Evolutionary conservation across 148 eudicot genomes (phyloP), one percentile per base, ranked within the genome.

Genomic region (Limonium bicolor): DNA sequence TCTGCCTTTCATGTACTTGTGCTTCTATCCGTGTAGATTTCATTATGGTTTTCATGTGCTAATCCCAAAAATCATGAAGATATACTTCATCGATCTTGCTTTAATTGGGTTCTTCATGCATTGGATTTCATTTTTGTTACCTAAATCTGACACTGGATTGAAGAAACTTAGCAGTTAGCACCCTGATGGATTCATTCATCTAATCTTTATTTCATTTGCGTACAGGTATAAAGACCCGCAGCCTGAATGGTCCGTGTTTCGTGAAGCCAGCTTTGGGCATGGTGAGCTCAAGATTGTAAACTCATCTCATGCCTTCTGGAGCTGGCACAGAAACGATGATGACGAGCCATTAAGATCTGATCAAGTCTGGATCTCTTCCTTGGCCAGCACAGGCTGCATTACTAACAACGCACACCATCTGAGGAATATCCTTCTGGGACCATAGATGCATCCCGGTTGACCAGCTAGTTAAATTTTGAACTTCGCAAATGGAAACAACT

Each of bases 181-280:
- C 36, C 14, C 36, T 32, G 36, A 32, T n/a, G n/a, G n/a, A n/a
- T n/a, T n/a, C n/a, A n/a, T 18, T 6, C 4, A 18, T 15, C 7
- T 43, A 25, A 43, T 20, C 13, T 23, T 9, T 43, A n/a, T 43
- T 17, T 43, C 9, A 38, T 63, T 34, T 36, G 35, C 27, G 55
- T 54, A 35, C 55, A 88, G 97, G 79, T 88, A 77, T 53, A 63
- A 58, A 45, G 36, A 59, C 20, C 94, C 97, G 7, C 48, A 56
- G 45, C 97, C 97, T 0, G 82, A 74, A 48, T 85, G 95, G 95
- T 85, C 95, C 5, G 67, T 69, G 13, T 85, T 77, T 55, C 86
- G 90, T 36, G 95, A 85, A 63, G 90, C 95, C 6, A 85, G 95
- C 71, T 85, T 85, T 49, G 95, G 95, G 18, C 90, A 85, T 44